Base-by-base conservation (phyloP, 73 alveolate species). In the Symbiodinium pilosum region DNA sequence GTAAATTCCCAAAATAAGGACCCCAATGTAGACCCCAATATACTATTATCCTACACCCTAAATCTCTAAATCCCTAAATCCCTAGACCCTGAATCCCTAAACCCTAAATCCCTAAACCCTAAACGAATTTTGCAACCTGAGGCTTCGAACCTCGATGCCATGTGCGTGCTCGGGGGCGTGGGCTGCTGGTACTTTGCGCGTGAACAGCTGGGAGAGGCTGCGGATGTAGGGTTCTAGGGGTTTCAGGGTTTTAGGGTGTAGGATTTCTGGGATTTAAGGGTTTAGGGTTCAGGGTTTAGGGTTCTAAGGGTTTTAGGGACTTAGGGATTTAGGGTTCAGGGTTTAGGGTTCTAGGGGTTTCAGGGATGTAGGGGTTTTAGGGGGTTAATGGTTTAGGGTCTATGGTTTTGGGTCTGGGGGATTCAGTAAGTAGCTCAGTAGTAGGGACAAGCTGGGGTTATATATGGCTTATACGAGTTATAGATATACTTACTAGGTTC, bases 121-220 rank as follows among this genome's bases (percentile, higher is more conserved):
- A n/a, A n/a, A 9, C 21, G 21, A 47, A 47, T 6, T 14, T 47
- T 14, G 59, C 59, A 6, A 6, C 59, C 83, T 6, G 38, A 54
- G 85, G 94, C 42, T 12, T 21, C 94, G 36, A 83, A 87, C 43
- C 86, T 87, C 86, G 86, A 56, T 32, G n/a, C 52, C n/a, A 56
- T 42, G 68, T 91, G 97, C 43, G 52, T 91, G 30, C 18, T 42
- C 39, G 97, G 97, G 0, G 97, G 97, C 3, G 47, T 91, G 51
- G 97, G 81, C 77, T 91, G 89, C 87, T 91, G 97, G 97, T 91
- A 91, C 77, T 14, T 91, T 34, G 97, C 97, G 56, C 75, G 77
- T 28, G 97, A 91, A 54, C 97, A 91, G 54, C 85, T 91, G 87
- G 88, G 97, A 24, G 97, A 91, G 97, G 97, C 75, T 3, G 47